Evolutionary conservation across 495 filamentous ascomycete species (phyloP), one percentile per base, ranked within the genome.

Genomic region (Penicillium pancosmium): DNA sequence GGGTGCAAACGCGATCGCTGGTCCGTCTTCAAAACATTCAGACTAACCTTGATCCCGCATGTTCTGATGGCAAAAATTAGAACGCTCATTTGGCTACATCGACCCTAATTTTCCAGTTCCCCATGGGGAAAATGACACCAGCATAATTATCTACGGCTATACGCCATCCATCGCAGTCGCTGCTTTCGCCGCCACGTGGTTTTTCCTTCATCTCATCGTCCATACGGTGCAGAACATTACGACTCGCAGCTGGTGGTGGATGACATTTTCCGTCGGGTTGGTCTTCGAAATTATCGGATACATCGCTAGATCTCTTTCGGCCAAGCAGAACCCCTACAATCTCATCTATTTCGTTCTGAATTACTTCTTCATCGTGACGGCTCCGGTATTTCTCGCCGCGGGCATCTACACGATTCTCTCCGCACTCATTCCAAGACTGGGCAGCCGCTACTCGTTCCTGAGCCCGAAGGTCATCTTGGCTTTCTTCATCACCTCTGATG

Each of bases 311-410:
- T 67, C 51, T 13, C 62, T 79, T 25, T 74, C 73, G 33, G 68
- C 78, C 33, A 63, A 74, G 44, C 60, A 69, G 23, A 69, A 80
- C 60, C 78, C 80, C 0, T 83, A 84, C 68, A 66, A 71, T 58
- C 67, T 84, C 19, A 73, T 74, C 51, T 82, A 76, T 68, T 84
- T 84, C 55, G 75, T 84, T 31, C 49, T 81, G n/a, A 80, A 84
- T 57, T 84, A 84, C 68, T 85, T 84, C 71, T 81, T 82, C 72
- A 82, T 85, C 57, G 81, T 85, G 53, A 77, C 78, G 8, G 81
- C 82, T 6, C 82, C 82, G 10, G 82, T 85, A 19, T 81, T 84
- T 62, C 71, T 84, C 64, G 67, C 75, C n/a, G 82, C 81, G 0
- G 75, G 70, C 8, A 78, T 85, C 52, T 85, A 85, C 71, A 79